phyloP scores from a whole-genome alignment of 2,329 filamentous ascomycete genomes.

The Orbilia quercus region DNA sequence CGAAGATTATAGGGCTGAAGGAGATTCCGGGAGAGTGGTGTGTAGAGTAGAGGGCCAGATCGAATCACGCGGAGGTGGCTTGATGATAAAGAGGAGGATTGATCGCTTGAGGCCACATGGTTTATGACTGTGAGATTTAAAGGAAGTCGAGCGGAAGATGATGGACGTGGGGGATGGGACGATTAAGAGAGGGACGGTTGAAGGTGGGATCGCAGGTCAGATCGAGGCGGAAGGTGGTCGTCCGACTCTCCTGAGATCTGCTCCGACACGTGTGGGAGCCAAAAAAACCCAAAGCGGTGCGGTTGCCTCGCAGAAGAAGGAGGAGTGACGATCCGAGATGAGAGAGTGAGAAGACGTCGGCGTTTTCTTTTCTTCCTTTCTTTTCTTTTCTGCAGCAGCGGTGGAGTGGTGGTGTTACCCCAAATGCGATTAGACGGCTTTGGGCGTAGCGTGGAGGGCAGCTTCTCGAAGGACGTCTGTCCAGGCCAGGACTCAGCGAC shows the following conservation, averaged over 20 bases:
- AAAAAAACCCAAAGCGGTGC: not conserved
- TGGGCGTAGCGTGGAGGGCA: conserved; percentile 48
- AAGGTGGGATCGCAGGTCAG: too few species aligned
- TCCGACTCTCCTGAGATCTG: conserved; percentile 41
- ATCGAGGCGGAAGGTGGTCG: conserved; percentile 56
- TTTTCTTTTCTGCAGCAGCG: conserved; percentile 28
- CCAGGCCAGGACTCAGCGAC: too few species aligned
- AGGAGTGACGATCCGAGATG: conserved; percentile 7
- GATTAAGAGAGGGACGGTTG: conserved; percentile 29
- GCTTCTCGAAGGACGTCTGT: conserved; percentile 31
- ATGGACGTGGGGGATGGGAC: conserved; percentile 19
- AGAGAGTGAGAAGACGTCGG: not conserved
- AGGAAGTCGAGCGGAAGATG: conserved; percentile 7
- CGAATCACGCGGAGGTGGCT: conserved; percentile 29
- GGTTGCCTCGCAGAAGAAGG: conserved; percentile 16
- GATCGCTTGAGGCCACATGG: conserved; percentile 44
- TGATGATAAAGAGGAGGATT: conserved; percentile 31
- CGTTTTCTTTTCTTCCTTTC: conserved; percentile 10
- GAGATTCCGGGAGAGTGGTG: not conserved
- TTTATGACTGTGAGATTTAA: conserved; percentile 11
- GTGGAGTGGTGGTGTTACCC: conserved; percentile 41
- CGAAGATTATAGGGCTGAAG: too few species aligned
- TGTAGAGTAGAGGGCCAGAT: too few species aligned
- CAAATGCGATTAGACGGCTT: conserved; percentile 47
- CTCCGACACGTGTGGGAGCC: conserved; percentile 31